Base-by-base conservation (phyloP, 768 basidiomycete species). In the Chiua virens region DNA sequence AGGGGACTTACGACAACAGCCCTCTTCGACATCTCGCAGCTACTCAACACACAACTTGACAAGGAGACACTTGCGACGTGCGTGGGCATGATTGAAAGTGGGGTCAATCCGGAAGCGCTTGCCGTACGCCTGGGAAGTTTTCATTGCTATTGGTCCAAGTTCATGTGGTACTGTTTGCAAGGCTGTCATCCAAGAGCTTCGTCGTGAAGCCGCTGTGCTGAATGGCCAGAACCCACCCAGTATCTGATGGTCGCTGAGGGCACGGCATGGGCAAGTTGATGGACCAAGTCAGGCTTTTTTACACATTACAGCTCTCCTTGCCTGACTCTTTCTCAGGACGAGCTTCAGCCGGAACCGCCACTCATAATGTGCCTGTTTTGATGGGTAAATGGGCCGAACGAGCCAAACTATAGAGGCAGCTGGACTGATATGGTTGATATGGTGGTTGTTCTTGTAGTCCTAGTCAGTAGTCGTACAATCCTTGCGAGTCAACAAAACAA, bases 21-120 rank as follows among this genome's bases (percentile, higher is more conserved):
- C 56, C 76, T 96, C 22, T 79, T 85, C 62, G 92, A 94, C 53
- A 89, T 96, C 49, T 92, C 93, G 18, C 90, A 93, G 70, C 71
- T 95, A 41, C 72, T 96, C 44, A 89, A 93, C 56, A 94, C 93
- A 0, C 82, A 86, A 50, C 77, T 96, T 37, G 92, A 95, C 73
- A 91, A 89, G 61, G 89, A 92, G 64, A 91, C 90, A 3, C 80
- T 96, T n/a, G 91, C 88, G 32, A 93, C 89, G 22, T 96, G 93
- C 66, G 84, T 96, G 21, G 80, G 85, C 36, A 86, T 96, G 87
- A 92, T 96, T 59, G 93, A 96, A 72, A 86, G 82, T 54, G 93
- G 93, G 17, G 89, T 89, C 42, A 96, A 95, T 67, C 91, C 93
- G 11, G 92, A 95, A 62, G 92, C 92, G 0, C 76, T 96, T 41